Evolutionary conservation across 257 asterid species (phyloP).

Genomic region (Cruciata laevipes): DNA sequence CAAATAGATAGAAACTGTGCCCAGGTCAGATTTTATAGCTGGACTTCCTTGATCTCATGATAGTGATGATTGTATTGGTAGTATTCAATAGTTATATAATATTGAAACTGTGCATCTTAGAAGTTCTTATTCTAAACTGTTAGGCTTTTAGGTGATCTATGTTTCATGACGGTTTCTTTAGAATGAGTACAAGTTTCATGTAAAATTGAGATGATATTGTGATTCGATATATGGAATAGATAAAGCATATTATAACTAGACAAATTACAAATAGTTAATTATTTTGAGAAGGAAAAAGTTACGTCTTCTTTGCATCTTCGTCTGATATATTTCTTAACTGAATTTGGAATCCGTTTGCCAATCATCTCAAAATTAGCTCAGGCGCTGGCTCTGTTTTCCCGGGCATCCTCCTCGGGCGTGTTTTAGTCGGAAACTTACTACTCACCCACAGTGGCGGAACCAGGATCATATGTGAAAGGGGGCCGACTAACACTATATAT

Average conservation of each 20-base stretch:
- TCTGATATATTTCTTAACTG: constrained; percentile 36
- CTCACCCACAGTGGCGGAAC: too few species aligned
- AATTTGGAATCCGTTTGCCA: constrained; percentile 79
- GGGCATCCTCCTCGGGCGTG: too few species aligned
- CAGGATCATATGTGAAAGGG: too few species aligned
- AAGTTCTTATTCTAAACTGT: background rate
- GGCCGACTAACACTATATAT: too few species aligned
- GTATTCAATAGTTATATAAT: background rate
- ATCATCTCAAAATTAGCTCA: too few species aligned
- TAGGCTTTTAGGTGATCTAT: background rate
- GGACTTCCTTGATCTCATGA: background rate
- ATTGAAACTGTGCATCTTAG: background rate
- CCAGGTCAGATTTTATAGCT: background rate
- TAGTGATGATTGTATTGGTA: background rate
- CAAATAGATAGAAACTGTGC: too few species aligned
- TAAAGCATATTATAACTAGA: background rate
- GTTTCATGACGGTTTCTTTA: background rate
- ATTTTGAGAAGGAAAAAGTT: background rate
- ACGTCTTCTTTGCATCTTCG: background rate
- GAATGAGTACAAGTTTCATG: background rate
- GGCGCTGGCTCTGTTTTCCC: too few species aligned
- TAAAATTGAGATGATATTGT: background rate
- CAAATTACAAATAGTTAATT: background rate
- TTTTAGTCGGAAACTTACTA: too few species aligned
- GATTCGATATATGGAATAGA: background rate